Conservation (phyloP, 441 rosid genomes). For the Adansonia rubrostipa region DNA sequence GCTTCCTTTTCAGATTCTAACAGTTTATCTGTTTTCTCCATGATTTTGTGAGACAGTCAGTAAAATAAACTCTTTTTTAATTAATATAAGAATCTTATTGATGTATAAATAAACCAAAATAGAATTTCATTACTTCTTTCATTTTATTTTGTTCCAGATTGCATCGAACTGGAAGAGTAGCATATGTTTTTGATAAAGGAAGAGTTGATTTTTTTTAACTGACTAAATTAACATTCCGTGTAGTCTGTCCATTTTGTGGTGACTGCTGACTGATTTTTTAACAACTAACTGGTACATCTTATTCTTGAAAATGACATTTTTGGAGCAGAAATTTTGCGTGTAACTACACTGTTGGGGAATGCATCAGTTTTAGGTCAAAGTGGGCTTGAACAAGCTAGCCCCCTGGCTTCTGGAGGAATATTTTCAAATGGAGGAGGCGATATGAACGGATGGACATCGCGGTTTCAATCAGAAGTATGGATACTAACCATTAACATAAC, state of each 20-base stretch:
- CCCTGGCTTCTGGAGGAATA: constrained; percentile 93
- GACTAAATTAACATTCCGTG: constrained; percentile 59
- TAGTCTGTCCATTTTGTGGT: constrained; percentile 72
- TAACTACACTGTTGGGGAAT: constrained; percentile 99
- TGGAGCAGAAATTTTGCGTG: constrained; percentile 99
- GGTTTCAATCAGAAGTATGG: constrained; percentile 99
- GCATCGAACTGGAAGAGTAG: constrained; percentile 37
- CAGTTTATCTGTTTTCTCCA: constrained; percentile 15
- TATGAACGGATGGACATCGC: constrained; percentile 95
- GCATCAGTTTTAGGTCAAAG: constrained; percentile 98
- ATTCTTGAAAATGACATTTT: constrained; percentile 99
- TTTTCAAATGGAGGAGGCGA: constrained; percentile 96
- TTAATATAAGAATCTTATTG: constrained; percentile 16
- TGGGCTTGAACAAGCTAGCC: constrained; percentile 99
- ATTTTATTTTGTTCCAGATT: constrained; percentile 29
- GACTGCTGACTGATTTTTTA: constrained; percentile 73
- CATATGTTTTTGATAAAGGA: constrained; percentile 41
- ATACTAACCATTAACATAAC: constrained; percentile 99
- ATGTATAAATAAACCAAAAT: constrained; percentile 21
- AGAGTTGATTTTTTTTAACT: constrained; percentile 46
- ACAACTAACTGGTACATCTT: constrained; percentile 96
- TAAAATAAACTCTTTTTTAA: background rate
- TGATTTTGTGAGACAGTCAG: constrained; percentile 6
- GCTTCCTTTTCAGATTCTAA: constrained; percentile 15
- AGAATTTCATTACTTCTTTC: constrained; percentile 25